Conservation (phyloP, 148 eudicot species). For the Rhododendron henanense region DNA sequence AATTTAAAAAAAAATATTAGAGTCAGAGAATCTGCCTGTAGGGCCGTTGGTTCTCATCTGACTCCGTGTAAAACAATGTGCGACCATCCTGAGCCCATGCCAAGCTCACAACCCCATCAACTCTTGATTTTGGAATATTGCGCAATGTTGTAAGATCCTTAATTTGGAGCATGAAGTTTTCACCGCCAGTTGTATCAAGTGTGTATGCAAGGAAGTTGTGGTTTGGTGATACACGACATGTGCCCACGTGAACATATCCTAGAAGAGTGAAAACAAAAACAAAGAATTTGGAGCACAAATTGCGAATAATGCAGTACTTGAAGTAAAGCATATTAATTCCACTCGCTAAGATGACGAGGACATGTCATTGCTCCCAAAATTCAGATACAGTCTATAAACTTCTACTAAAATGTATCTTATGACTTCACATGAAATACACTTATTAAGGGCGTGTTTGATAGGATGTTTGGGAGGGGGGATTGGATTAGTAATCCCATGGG, state of each 20-base stretch:
- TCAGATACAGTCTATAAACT: neutral
- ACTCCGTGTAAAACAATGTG: constrained; percentile 67
- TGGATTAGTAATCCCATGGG: too few species aligned
- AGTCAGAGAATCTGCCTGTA: constrained; percentile 46
- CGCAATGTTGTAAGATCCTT: constrained; percentile 61
- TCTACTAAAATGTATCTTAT: neutral
- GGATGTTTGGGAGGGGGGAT: too few species aligned
- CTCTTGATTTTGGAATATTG: constrained; percentile 40
- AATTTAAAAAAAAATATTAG: constrained; percentile 4
- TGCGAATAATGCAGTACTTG: neutral
- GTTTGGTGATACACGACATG: constrained; percentile 91
- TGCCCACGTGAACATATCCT: constrained; percentile 97
- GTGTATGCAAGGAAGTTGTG: constrained; percentile 90
- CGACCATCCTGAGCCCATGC: constrained; percentile 82
- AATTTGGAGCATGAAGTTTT: constrained; percentile 70
- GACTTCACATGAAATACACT: neutral
- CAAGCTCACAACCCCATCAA: constrained; percentile 77
- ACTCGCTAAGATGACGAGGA: neutral
- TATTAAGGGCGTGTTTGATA: too few species aligned
- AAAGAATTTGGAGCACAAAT: neutral
- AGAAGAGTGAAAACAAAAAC: constrained; percentile 8
- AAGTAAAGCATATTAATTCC: neutral
- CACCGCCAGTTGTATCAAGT: constrained; percentile 69
- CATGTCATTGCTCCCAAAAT: neutral
- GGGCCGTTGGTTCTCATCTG: constrained; percentile 85